Evolutionary conservation across 129 eudicot species (phyloP).

Genomic region (Helichrysum umbraculigerum): DNA sequence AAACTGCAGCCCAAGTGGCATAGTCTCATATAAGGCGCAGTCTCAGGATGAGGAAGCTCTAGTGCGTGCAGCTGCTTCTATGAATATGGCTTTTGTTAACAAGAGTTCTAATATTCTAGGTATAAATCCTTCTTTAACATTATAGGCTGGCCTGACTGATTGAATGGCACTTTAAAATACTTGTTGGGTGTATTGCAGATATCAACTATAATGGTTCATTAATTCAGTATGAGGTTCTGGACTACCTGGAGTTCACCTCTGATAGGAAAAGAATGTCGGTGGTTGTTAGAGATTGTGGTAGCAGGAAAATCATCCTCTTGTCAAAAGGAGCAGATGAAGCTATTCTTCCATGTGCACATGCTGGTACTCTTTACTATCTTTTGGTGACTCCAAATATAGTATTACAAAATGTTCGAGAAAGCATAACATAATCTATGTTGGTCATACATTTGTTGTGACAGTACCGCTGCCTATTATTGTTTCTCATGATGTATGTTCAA

Average conservation of each 20-base stretch:
- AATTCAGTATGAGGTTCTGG: slow-evolving; percentile 76
- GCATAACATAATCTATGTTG: not conserved
- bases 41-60: slow-evolving; percentile 99
- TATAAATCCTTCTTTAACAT: slow-evolving; percentile 25
- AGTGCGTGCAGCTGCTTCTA: slow-evolving; percentile 91
- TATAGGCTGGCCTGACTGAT: slow-evolving; percentile 8
- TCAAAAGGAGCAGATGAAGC: slow-evolving; percentile 99
- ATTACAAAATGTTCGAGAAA: slow-evolving; percentile 6
- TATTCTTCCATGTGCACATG: slow-evolving; percentile 65
- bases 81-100: slow-evolving; percentile 72
- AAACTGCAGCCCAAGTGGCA: slow-evolving; percentile 66
- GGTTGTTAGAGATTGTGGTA: slow-evolving; percentile 69
- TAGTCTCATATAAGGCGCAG: slow-evolving; percentile 78
- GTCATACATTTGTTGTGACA: not conserved
- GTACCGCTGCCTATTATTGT: not conserved
- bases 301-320: slow-evolving; percentile 64
- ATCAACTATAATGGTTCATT: slow-evolving; percentile 62
- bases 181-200: slow-evolving; percentile 47
- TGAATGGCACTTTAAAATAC: not conserved
- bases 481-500: not conserved
- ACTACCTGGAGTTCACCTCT: slow-evolving; percentile 90
- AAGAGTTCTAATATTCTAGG: slow-evolving; percentile 76
- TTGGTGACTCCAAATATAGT: slow-evolving; percentile 2
- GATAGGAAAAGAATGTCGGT: slow-evolving; percentile 97
- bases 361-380: slow-evolving; percentile 48